phyloP scores from a whole-genome alignment of 2,329 filamentous ascomycete genomes.

The Fusarium lyarnte region DNA sequence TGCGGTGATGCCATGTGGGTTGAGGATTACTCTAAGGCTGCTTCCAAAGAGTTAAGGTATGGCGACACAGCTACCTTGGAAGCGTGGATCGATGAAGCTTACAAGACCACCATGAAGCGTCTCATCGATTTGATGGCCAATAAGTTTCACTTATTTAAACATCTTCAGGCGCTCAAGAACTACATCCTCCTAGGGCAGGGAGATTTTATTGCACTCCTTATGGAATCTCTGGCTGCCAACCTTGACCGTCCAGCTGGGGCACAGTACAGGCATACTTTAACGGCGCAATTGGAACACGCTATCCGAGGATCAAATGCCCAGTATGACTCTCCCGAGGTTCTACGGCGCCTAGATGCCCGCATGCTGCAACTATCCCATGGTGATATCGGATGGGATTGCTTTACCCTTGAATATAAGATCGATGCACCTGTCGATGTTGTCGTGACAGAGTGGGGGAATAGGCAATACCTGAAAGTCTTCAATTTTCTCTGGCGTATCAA shows the following conservation, averaged over 20 bases:
- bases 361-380: constrained; percentile 97
- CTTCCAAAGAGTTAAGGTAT: constrained; percentile 90
- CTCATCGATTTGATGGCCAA: constrained; percentile 92
- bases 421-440: constrained; percentile 97
- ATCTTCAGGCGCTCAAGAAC: constrained; percentile 89
- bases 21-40: constrained; percentile 90
- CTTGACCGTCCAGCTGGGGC: constrained; percentile 95
- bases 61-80: constrained; percentile 93
- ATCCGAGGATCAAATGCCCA: constrained; percentile 98
- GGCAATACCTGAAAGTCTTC: constrained; percentile 98
- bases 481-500: constrained; percentile 99
- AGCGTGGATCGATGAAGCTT: constrained; percentile 93
- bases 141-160: constrained; percentile 95
- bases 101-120: constrained; percentile 97
- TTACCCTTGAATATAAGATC: constrained; percentile 98
- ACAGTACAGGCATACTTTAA: constrained; percentile 95
- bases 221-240: constrained; percentile 94
- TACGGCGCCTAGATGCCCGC: constrained; percentile 91
- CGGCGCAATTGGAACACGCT: constrained; percentile 96
- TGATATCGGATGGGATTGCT: constrained; percentile 99
- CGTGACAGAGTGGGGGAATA: constrained; percentile 93
- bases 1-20: constrained; percentile 96
- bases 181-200: constrained; percentile 95
- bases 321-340: constrained; percentile 90
- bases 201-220: constrained; percentile 95